A percentile compares a stretch with the other conserved stretches of the same genome.
phyloP scores from a whole-genome alignment of 1,139 yeast species.

The Petasospora rhodanensis region DNA sequence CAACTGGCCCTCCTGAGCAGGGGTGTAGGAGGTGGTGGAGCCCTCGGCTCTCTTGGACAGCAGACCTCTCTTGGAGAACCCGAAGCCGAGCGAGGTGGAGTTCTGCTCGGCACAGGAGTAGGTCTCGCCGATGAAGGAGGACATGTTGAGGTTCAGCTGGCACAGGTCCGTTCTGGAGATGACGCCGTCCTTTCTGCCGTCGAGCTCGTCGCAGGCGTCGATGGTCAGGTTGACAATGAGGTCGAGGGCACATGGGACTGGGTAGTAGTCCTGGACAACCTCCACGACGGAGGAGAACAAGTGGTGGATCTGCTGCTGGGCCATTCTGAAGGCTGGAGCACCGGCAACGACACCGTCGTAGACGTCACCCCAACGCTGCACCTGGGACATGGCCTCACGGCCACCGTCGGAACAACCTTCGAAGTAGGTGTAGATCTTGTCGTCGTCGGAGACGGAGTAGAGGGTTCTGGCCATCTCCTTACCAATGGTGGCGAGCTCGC shows the following conservation, averaged over 20 bases:
- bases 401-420: conserved; percentile 6
- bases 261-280: background rate
- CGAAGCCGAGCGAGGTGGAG: conserved; percentile 2
- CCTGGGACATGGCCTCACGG: conserved; percentile 3
- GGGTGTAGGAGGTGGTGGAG: conserved; percentile 1
- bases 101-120: conserved; percentile 1
- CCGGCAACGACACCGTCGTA: conserved; percentile 5
- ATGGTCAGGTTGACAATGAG: conserved; percentile 4
- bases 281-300: background rate
- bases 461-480: conserved; percentile 1
- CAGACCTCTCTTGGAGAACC: conserved; percentile 4
- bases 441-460: conserved; percentile 1
- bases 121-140: conserved; percentile 1
- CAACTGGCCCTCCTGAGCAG: conserved; percentile 3
- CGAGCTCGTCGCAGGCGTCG: conserved; percentile 3
- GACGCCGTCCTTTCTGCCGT: conserved; percentile 4
- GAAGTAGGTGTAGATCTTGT: conserved; percentile 2
- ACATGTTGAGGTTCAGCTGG: conserved; percentile 1
- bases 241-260: conserved; percentile 3
- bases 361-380: conserved; percentile 2
- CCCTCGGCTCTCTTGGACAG: conserved; percentile 3
- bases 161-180: conserved; percentile 3
- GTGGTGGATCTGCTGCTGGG: conserved; percentile 2
- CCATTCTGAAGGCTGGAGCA: conserved; percentile 5
- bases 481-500: conserved; percentile 3